Conservation (phyloP, 208 protist species). For the Endotrypanum monterogeii region DNA sequence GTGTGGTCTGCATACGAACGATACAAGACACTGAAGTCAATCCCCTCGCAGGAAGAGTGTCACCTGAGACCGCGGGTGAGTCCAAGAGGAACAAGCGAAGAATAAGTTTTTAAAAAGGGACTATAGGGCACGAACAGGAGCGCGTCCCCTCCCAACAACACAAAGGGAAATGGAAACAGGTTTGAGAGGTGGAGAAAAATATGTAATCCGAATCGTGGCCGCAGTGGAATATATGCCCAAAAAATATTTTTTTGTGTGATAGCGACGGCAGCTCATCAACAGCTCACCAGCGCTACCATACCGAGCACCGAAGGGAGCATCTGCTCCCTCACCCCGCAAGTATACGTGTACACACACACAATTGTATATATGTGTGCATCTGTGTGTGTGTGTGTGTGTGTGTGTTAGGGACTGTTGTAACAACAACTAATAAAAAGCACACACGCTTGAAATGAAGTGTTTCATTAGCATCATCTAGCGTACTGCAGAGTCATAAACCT, state of each 20-base stretch:
- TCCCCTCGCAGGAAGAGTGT: not conserved
- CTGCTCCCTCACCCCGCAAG: too few relatives aligned
- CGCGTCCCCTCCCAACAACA: not conserved
- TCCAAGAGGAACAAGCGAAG: too few relatives aligned
- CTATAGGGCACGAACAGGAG: too few relatives aligned
- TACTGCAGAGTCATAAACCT: not conserved
- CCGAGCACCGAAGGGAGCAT: not conserved
- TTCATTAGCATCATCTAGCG: not conserved
- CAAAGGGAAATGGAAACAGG: not conserved
- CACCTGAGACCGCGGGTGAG: too few relatives aligned
- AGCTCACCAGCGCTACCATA: not conserved
- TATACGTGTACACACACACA: too few relatives aligned
- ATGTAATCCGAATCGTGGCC: not conserved
- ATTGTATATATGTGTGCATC: too few relatives aligned
- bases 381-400: too few relatives aligned
- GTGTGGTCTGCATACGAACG: not conserved
- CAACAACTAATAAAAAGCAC: not conserved
- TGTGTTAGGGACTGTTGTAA: not conserved
- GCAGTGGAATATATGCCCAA: not conserved
- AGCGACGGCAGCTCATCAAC: not conserved
- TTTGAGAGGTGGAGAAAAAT: not conserved
- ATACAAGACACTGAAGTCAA: not conserved
- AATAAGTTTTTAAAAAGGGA: too few relatives aligned
- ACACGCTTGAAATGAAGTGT: not conserved
- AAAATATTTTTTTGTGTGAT: too few relatives aligned